Base-by-base conservation (phyloP, 176 grass and related monocot genomes). In the Rhynchospora breviuscula region DNA sequence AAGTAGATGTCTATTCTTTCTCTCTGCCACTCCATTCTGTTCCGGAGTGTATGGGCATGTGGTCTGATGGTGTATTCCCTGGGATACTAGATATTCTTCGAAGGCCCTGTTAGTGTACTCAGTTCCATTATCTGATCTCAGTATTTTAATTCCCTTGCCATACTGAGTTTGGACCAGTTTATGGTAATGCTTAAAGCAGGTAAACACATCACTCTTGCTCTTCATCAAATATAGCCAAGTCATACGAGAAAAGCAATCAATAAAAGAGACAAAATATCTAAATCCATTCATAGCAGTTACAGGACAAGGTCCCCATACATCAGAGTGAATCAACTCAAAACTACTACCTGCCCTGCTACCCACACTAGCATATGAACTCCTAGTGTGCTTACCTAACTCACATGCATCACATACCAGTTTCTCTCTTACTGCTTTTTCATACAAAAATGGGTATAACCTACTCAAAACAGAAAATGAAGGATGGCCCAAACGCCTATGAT, bases 291-390 rank as follows among this genome's bases (percentile, higher is more conserved):
- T 12, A 81, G 79, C 61, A 26, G 53, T 31, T 19, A 62, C 11
- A 26, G 79, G 7, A 31, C 14, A 17, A 11, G 19, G 56, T 10
- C 78, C 78, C 78, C 78, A 63, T 40, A 81, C 79, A 81, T 81
- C 51, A 15, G 79, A 81, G 58, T 81, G 79, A 18, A 81, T 35
- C 63, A 81, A 81, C 21, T 61, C 53, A 81, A 81, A 81, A 44
- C 25, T 9, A 49, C 26, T 29, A 29, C 26, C 26, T 29, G 26
- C 26, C 26, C 26, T 29, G 26, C 26, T 29, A 29, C 26, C 26
- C 26, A 29, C 26, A 29, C 26, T 29, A 29, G 26, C 26, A 29
- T 29, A 29, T 29, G 26, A 29, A 29, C 26, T 29, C 26, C 26
- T 29, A 29, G 26, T 29, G 7, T 80, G 23, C 0, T 80, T 61